Base-by-base conservation (phyloP, 1,284 basidiomycete genomes). In the Leccinum pachyderme region DNA sequence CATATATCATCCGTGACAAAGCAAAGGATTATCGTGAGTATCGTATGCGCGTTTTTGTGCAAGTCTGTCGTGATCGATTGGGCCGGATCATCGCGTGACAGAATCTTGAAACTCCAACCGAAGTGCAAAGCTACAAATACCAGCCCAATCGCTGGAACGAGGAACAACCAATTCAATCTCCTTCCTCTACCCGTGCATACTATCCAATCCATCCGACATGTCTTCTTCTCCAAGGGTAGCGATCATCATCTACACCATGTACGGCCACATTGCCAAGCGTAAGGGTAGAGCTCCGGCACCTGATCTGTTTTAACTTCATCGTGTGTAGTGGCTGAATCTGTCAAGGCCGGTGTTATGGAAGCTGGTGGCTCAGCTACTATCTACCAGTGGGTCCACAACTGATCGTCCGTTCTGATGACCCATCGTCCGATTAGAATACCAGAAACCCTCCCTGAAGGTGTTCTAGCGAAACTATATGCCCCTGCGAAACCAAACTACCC, bases 201-300 rank as follows among this genome's bases (percentile, higher is more conserved):
- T 46, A 15, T 15, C 33, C 24, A 18, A 29, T 25, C 13, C 53
- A 47, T 8, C 32, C 41, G 18, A 24, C 24, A 73, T 73, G 63
- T 3, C 37, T 39, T 6, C 37, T 39, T 37, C 61, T 6, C 65
- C 63, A 8, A 72, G 69, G 13, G 78, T 91, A 67, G 91, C 87
- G 54, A 91, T 94, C 65, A 73, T 91, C 64, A 87, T 91, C 77
- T 94, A 94, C 79, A 77, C 85, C 55, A 81, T 89, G 73, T 93
- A 89, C 70, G 90, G 90, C 61, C 92, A 94, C 73, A 82, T 93
- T 70, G 78, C 78, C 62, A 82, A 80, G 66, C 49, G 88, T 91
- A 67, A 47, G 86, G 18, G 18, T 5, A 12, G 39, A 41, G 39
- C 39, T 9, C 13, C 9, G 7, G n/a, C 39, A 12, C 11, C 24